These are phyloP conservation scores for Zea luxurians DNA, from an alignment of 176 grass and related monocot species.

Conservation along the genomic window DNA sequence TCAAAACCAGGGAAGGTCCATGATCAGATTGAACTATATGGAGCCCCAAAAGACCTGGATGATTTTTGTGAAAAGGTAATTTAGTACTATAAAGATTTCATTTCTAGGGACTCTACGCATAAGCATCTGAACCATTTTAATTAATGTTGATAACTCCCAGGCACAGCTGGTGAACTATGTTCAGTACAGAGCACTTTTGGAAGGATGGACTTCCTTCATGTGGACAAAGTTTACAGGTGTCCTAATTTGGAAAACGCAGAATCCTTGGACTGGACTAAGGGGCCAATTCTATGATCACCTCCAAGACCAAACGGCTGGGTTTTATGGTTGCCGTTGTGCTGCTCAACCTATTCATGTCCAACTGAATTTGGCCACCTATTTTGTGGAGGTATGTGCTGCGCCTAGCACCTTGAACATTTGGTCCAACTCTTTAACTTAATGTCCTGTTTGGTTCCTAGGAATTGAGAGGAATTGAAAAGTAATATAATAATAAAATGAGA, in stretches of 20 bases:
- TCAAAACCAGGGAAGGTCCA: conserved; percentile 88
- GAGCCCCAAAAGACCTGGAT: conserved; percentile 69
- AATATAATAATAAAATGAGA: too few relatives aligned
- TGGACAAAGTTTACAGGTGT: conserved; percentile 96
- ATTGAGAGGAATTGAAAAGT: too few relatives aligned
- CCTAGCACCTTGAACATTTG: conserved; percentile 18
- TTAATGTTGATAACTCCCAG: conserved; percentile 53
- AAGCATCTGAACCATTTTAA: conserved; percentile 11
- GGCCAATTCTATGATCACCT: conserved; percentile 99
- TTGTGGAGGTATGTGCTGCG: conserved; percentile 67
- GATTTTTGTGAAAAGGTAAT: conserved; percentile 94
- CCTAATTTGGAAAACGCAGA: conserved; percentile 96
- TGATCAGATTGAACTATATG: conserved; percentile 86
- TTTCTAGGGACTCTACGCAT: conserved; percentile 18
- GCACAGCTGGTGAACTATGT: conserved; percentile 91
- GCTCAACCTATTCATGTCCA: conserved; percentile 86
- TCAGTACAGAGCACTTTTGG: conserved; percentile 92
- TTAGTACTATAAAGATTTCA: conserved; percentile 6
- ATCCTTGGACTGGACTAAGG: conserved; percentile 92
- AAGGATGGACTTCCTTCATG: conserved; percentile 99
- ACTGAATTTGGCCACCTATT: conserved; percentile 79
- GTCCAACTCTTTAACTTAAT: neutral
- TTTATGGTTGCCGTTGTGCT: conserved; percentile 89
- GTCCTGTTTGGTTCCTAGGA: too few relatives aligned
- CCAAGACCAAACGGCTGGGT: conserved; percentile 88